Conservation (phyloP, 78 protist genomes). For the Speleostelium caveatum region DNA sequence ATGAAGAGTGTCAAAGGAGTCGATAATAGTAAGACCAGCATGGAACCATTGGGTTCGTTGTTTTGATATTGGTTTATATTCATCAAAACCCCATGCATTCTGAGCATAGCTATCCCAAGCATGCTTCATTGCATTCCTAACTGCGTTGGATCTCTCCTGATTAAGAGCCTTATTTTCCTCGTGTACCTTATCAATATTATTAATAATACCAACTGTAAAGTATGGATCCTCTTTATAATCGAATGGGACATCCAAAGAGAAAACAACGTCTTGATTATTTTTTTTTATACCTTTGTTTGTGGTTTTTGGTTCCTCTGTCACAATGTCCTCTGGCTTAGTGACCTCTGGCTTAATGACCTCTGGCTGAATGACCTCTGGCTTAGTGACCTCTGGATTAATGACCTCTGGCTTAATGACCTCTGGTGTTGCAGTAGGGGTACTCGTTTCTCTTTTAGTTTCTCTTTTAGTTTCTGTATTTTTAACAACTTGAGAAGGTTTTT, state of each 20-base stretch:
- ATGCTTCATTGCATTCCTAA: slow-evolving; percentile 52
- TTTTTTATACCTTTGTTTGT: too few relatives aligned
- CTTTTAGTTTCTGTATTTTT: too few relatives aligned
- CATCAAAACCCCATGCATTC: slow-evolving; percentile 91
- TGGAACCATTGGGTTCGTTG: slow-evolving; percentile 77
- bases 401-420: neutral
- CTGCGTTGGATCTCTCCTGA: slow-evolving; percentile 12
- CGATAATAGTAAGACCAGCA: slow-evolving; percentile 84
- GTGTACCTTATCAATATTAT: slow-evolving; percentile 7
- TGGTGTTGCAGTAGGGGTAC: too few relatives aligned
- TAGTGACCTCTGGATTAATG: too few relatives aligned
- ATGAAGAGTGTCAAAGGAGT: slow-evolving; percentile 84
- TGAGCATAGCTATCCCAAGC: slow-evolving; percentile 85
- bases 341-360: neutral
- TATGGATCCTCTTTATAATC: neutral
- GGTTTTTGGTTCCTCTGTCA: too few relatives aligned
- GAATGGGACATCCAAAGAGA: too few relatives aligned
- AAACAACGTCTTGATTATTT: too few relatives aligned
- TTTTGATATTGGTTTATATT: slow-evolving; percentile 71
- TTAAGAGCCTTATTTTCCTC: slow-evolving; percentile 1
- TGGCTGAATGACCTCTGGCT: neutral
- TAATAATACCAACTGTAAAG: neutral
- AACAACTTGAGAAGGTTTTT: too few relatives aligned
- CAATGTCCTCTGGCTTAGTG: too few relatives aligned
- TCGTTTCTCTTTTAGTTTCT: too few relatives aligned